Conservation (phyloP, 768 basidiomycete species). For the Lentinula sp. region DNA sequence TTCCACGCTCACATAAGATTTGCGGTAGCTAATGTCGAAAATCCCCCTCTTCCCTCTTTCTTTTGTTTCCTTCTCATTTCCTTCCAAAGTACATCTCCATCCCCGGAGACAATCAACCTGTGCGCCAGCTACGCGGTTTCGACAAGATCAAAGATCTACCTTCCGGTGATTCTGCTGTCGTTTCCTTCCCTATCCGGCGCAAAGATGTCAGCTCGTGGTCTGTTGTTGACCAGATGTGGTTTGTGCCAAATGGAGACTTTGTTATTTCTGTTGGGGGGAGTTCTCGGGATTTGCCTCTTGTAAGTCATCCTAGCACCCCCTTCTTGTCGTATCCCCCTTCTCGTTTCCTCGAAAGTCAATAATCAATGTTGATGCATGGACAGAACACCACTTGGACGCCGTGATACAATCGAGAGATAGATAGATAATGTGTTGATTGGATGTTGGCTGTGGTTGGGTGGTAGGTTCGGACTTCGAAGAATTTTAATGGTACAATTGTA, state of each 20-base stretch:
- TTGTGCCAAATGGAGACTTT: slow-evolving; percentile 23
- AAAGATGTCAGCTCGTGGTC: slow-evolving; percentile 24
- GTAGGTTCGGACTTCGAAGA: no score
- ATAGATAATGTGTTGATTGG: no score
- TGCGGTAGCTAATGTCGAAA: no score
- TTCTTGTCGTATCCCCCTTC: no score
- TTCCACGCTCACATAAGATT: not conserved
- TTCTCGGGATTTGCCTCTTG: slow-evolving; percentile 14
- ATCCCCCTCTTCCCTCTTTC: no score
- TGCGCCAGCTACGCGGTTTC: slow-evolving; percentile 19
- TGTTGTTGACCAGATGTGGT: slow-evolving; percentile 24
- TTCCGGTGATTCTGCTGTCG: not conserved
- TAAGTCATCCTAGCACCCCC: not conserved
- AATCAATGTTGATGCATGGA: not conserved
- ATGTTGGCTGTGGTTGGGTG: no score
- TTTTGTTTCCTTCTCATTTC: not conserved
- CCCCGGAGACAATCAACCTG: slow-evolving; percentile 12
- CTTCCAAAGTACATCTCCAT: slow-evolving; percentile 12
- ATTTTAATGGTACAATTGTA: no score
- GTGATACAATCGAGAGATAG: no score
- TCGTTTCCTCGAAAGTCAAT: not conserved
- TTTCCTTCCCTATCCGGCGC: slow-evolving; percentile 9
- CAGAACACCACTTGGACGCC: not conserved
- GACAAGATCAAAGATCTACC: slow-evolving; percentile 9
- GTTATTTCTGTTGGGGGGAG: slow-evolving; percentile 23